phyloP scores from a whole-genome alignment of 208 protist genomes.

The Leishmania lainsoni region DNA sequence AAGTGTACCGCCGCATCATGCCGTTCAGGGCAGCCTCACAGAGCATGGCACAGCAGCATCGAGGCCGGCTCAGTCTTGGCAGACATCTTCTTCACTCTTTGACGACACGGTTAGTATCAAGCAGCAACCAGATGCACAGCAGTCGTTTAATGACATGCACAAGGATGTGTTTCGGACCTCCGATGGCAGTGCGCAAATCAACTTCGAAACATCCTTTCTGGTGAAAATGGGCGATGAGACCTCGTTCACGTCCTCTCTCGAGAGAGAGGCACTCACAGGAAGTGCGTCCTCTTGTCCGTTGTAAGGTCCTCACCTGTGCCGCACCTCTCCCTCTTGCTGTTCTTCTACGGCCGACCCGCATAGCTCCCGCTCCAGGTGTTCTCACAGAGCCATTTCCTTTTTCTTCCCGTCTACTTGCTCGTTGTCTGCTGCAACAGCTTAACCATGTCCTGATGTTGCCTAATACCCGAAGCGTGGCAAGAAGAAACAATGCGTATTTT shows the following conservation, averaged over 20 bases:
- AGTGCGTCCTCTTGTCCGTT: slow-evolving; percentile 10
- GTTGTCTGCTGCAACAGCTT: not conserved
- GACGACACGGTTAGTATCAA: slow-evolving; percentile 20
- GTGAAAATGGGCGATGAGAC: slow-evolving; percentile 83
- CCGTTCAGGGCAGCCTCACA: too few species aligned
- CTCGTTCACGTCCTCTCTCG: slow-evolving; percentile 68
- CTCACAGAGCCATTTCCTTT: not conserved
- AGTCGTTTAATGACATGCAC: slow-evolving; percentile 32
- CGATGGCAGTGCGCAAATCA: slow-evolving; percentile 17
- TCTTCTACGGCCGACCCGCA: not conserved
- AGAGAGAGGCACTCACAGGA: slow-evolving; percentile 46
- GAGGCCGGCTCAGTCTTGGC: slow-evolving; percentile 8
- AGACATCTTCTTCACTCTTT: slow-evolving; percentile 20
- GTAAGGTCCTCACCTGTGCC: not conserved
- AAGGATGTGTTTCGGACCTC: slow-evolving; percentile 25
- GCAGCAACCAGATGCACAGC: slow-evolving; percentile 7
- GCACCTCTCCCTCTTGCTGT: not conserved
- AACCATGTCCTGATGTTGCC: not conserved
- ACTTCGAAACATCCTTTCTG: slow-evolving; percentile 72
- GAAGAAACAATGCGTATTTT: not conserved
- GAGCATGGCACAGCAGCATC: not conserved
- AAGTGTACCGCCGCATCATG: slow-evolving; percentile 17
- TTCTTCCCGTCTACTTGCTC: not conserved
- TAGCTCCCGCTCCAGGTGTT: slow-evolving; percentile 4
- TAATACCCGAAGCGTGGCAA: not conserved